Base-by-base conservation (phyloP, 177 flowering plant genomes). In the Tripterygium wilfordii region DNA sequence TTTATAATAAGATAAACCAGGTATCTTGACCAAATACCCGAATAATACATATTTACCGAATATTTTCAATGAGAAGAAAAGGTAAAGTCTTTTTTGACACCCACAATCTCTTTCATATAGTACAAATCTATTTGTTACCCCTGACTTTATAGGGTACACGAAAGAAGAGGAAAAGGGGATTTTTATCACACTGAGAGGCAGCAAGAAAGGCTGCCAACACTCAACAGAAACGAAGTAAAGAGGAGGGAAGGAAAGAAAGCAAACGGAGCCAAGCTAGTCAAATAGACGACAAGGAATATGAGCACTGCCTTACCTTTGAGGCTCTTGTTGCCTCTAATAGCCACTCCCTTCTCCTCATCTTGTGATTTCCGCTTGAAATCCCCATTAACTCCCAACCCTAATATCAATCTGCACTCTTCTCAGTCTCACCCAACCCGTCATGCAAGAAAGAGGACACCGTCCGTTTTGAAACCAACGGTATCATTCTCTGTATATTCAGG, bases 391-490 rank as follows among this genome's bases (percentile, higher is more conserved):
- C 5, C 38, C 25, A 53, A 30, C 51, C 63, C 58, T 42, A 52
- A 31, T 44, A 19, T 45, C 43, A 8, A 8, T 15, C n/a, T 33
- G 35, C 48, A 5, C 20, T 10, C 32, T n/a, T n/a, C n/a, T n/a
- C n/a, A n/a, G n/a, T 45, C 38, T 36, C 12, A 30, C 37, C 31
- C n/a, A 27, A 36, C 46, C 53, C 61, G 65, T 62, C 28, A 35
- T 30, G 48, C 19, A 3, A 42, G 51, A 5, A 26, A 17, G 19
- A 48, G 21, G n/a, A 42, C 39, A 42, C 38, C 38, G 14, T 25
- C 43, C 9, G 45, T 40, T 32, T 62, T 63, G 45, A 43, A 40
- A 36, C 49, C 20, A 1, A 53, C 36, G 75, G 78, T 70, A 67
- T 46, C 13, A 58, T 13, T 51, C 42, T 55, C 45, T 49, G 33